These are phyloP conservation scores for Monilinia laxa DNA, from an alignment of 2,329 filamentous ascomycete species.

Conservation along the genomic window DNA sequence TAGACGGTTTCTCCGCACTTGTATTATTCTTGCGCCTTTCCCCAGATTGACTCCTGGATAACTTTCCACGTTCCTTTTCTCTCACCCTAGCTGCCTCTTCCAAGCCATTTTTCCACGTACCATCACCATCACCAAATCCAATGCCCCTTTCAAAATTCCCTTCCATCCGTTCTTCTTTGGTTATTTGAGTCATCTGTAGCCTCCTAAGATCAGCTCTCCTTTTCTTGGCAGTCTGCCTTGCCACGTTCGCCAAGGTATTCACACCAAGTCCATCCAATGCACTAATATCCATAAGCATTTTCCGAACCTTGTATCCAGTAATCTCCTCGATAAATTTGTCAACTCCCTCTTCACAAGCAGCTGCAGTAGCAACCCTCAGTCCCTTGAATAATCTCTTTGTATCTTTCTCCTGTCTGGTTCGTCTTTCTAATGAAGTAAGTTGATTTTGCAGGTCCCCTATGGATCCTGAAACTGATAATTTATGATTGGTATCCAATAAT, in stretches of 20 bases:
- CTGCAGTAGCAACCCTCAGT: constrained; percentile 55
- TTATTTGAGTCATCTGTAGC: constrained; percentile 8
- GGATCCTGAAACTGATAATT: constrained; percentile 7
- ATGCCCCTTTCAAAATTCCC: not conserved
- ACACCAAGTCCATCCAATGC: constrained; percentile 48
- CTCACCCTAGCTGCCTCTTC: not conserved
- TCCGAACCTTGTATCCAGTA: constrained; percentile 54
- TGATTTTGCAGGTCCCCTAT: constrained; percentile 4
- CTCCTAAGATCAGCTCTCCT: constrained; percentile 26
- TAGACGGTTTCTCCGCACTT: constrained; percentile 7
- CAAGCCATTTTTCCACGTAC: constrained; percentile 1
- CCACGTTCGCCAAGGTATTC: constrained; percentile 32
- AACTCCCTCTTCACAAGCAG: constrained; percentile 55
- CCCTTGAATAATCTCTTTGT: constrained; percentile 53
- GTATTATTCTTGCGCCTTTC: constrained; percentile 3
- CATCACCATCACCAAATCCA: constrained; percentile 1
- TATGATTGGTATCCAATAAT: not conserved
- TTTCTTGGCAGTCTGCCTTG: constrained; percentile 32
- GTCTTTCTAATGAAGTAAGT: constrained; percentile 6
- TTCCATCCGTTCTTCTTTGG: not conserved
- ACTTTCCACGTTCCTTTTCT: constrained; percentile 3
- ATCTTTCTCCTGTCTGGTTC: not conserved
- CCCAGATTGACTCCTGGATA: constrained; percentile 1
- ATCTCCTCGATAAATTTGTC: constrained; percentile 53
- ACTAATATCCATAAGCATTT: constrained; percentile 55